Conservation (phyloP, 2,329 filamentous ascomycete genomes). For the Periconia sp. region DNA sequence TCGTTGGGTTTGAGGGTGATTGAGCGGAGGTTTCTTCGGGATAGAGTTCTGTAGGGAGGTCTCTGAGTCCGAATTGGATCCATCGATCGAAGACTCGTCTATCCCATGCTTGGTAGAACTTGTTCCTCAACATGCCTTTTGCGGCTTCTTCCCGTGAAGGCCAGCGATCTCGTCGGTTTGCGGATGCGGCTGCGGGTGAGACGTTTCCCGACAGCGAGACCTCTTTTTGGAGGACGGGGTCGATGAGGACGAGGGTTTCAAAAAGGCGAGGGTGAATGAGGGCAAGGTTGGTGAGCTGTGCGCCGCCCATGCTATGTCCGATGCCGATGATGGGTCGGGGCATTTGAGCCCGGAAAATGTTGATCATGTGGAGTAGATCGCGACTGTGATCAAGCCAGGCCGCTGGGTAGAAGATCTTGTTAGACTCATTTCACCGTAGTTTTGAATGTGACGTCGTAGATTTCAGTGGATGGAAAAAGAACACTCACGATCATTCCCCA, state of each 20-base stretch:
- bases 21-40: conserved; percentile 32
- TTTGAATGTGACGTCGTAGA: conserved; percentile 2
- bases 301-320: conserved; percentile 87
- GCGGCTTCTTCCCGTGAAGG: conserved; percentile 71
- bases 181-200: conserved; percentile 62
- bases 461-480: background rate
- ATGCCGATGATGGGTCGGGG: conserved; percentile 80
- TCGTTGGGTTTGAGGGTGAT: background rate
- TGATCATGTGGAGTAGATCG: conserved; percentile 83
- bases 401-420: conserved; percentile 52
- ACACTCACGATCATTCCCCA: conserved; percentile 81
- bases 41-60: conserved; percentile 65
- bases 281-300: conserved; percentile 70
- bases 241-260: conserved; percentile 73
- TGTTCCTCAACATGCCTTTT: conserved; percentile 65
- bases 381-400: conserved; percentile 84
- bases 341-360: conserved; percentile 77
- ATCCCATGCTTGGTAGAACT: conserved; percentile 85
- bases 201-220: conserved; percentile 47
- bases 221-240: conserved; percentile 70
- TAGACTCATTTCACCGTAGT: conserved; percentile 1
- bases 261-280: conserved; percentile 81
- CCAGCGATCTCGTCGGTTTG: conserved; percentile 78
- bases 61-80: conserved; percentile 73
- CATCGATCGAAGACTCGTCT: conserved; percentile 73